Evolutionary conservation across 2,329 filamentous ascomycete genomes (phyloP), one percentile per base, ranked within the genome.

Genomic region (Tolypocladium album): DNA sequence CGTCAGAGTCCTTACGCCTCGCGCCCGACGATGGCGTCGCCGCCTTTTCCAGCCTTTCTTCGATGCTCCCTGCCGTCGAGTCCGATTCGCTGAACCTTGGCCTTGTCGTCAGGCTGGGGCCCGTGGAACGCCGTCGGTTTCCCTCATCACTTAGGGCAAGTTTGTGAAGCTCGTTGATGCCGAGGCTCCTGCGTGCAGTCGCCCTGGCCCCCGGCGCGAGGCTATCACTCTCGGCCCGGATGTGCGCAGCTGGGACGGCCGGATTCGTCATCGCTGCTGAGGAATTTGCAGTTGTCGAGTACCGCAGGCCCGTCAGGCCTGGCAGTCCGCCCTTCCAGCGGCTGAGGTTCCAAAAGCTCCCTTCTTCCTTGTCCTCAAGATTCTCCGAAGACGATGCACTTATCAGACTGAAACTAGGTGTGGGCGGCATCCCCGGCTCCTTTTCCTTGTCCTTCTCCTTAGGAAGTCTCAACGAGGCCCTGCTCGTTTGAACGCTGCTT

Each of bases 261-360:
- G 36, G 34, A 1, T 13, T 45, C 34, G 47, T 34, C 34, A 24
- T 22, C 20, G 55, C 13, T 11, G 63, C 64, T 3, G 67, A 64
- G 7, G 69, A 52, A 34, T 61, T 68, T 17, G 66, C 64, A 40
- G 62, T 68, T 1, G 64, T 66, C 17, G 69, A 67, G 58, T 71
- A 66, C 59, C 69, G 71, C 17, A 76, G 65, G 0, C 70, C 68
- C 2, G 77, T 69, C 3, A 79, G 71, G 6, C 69, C 68, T 3
- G 76, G 69, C 4, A 79, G 71, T 3, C 66, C 65, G 6, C 75
- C 74, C 57, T 75, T 77, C 83, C 82, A 85, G 27, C 79, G 75
- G 42, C 76, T 78, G 24, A 83, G 67, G 61, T 82, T 85, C 83
- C 83, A 86, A 67, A 86, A 86, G 12, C 78, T 31, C 64, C 72